phyloP scores from a whole-genome alignment of 1,139 yeast genomes.

The Komagataea norvegica region DNA sequence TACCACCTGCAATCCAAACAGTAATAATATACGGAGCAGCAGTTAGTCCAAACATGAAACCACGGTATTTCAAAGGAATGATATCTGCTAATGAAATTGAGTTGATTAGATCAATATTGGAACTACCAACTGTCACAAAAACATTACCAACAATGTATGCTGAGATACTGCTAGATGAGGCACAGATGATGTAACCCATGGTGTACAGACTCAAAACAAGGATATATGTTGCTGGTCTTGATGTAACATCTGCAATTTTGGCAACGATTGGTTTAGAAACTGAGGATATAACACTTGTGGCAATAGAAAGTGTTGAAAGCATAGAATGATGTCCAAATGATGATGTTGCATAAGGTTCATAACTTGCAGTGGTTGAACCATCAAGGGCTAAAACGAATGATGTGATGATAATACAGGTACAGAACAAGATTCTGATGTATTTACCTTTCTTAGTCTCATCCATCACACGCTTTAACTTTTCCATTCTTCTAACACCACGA shows the following conservation, averaged over 20 bases:
- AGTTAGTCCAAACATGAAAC: constrained; percentile 27
- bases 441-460: constrained; percentile 18
- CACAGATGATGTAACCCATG: constrained; percentile 30
- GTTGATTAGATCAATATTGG: constrained; percentile 29
- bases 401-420: constrained; percentile 31
- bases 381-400: constrained; percentile 38
- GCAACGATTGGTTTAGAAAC: constrained; percentile 32
- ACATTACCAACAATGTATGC: constrained; percentile 33
- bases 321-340: constrained; percentile 32
- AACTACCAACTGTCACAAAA: constrained; percentile 29
- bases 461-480: constrained; percentile 29
- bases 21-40: constrained; percentile 32
- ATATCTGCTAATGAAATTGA: constrained; percentile 32
- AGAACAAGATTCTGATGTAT: constrained; percentile 18
- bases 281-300: constrained; percentile 31
- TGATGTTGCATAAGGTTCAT: constrained; percentile 34
- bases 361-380: constrained; percentile 34
- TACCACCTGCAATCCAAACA: constrained; percentile 35
- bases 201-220: constrained; percentile 27
- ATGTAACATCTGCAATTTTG: constrained; percentile 32
- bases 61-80: constrained; percentile 34
- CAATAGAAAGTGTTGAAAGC: constrained; percentile 33
- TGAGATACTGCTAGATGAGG: constrained; percentile 29
- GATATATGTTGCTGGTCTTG: constrained; percentile 31
- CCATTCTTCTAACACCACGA: constrained; percentile 32